Percentiles rank a stretch among this genome's conserved stretches.
These are phyloP conservation scores for Kokia cookei DNA, from an alignment of 441 rosid species.

Conservation along the genomic window DNA sequence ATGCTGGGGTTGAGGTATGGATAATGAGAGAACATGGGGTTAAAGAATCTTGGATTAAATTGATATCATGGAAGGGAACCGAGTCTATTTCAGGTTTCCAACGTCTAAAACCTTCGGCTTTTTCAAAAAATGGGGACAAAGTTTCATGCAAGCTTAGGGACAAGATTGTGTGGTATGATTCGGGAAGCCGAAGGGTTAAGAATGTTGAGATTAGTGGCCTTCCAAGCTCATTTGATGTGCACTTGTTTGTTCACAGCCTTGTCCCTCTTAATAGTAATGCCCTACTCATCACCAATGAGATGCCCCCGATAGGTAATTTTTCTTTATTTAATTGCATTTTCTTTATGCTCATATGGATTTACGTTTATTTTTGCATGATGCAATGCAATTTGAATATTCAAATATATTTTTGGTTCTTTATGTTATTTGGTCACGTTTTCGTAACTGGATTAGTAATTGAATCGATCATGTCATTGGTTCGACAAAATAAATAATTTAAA, in stretches of 20 bases:
- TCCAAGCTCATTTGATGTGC: background rate
- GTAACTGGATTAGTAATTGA: background rate
- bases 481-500: too few species aligned
- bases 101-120: background rate
- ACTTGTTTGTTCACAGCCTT: background rate
- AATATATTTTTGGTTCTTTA: too few species aligned
- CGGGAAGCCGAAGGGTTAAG: too few species aligned
- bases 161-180: background rate
- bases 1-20: background rate
- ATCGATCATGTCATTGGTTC: background rate
- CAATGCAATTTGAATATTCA: too few species aligned
- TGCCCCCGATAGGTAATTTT: too few species aligned
- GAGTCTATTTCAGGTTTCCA: background rate
- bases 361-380: too few species aligned
- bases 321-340: too few species aligned
- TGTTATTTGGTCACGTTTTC: too few species aligned
- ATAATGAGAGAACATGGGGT: background rate
- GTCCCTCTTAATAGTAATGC: background rate
- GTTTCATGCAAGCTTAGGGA: background rate
- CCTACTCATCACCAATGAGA: too few species aligned
- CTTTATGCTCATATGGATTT: too few species aligned
- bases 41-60: background rate
- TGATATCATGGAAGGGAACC: background rate
- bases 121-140: background rate
- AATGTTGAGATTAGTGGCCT: too few species aligned